A percentile compares a stretch with the other conserved stretches of the same genome.
Conservation (phyloP, 805 yeast genomes). For the Candida odintsovae region DNA sequence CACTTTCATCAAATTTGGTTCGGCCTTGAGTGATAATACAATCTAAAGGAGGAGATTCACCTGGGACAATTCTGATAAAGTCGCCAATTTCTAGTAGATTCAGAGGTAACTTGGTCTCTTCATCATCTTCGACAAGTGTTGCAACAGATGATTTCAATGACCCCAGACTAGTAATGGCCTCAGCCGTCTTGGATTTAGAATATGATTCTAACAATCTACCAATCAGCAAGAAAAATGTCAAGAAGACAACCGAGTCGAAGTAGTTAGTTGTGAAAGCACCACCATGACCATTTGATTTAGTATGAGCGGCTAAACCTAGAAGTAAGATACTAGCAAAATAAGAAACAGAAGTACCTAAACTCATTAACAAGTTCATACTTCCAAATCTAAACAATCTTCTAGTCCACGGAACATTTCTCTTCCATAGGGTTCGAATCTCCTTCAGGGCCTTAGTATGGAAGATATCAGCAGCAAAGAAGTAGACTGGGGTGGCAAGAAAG, state of each 20-base stretch:
- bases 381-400: constrained; percentile 64
- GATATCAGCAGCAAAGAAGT: constrained; percentile 67
- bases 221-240: constrained; percentile 63
- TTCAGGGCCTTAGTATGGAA: constrained; percentile 63
- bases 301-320: constrained; percentile 39
- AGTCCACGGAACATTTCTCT: constrained; percentile 45
- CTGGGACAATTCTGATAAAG: constrained; percentile 40
- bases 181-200: constrained; percentile 63
- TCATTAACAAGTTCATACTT: constrained; percentile 70
- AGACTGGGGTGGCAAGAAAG: constrained; percentile 63
- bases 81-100: constrained; percentile 49
- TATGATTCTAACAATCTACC: constrained; percentile 65
- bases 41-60: constrained; percentile 58
- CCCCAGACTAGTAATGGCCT: constrained; percentile 51
- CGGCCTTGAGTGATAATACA: constrained; percentile 43
- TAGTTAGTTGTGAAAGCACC: constrained; percentile 56
- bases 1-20: constrained; percentile 54
- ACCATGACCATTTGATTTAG: constrained; percentile 3
- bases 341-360: constrained; percentile 67
- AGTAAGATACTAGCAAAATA: constrained; percentile 63
- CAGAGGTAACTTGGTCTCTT: constrained; percentile 33
- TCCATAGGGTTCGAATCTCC: constrained; percentile 56
- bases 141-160: constrained; percentile 46
- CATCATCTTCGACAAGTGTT: constrained; percentile 29
- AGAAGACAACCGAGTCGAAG: constrained; percentile 74